These are phyloP conservation scores for Dioszegia crocea DNA, from an alignment of 768 basidiomycete genomes.

Conservation along the genomic window DNA sequence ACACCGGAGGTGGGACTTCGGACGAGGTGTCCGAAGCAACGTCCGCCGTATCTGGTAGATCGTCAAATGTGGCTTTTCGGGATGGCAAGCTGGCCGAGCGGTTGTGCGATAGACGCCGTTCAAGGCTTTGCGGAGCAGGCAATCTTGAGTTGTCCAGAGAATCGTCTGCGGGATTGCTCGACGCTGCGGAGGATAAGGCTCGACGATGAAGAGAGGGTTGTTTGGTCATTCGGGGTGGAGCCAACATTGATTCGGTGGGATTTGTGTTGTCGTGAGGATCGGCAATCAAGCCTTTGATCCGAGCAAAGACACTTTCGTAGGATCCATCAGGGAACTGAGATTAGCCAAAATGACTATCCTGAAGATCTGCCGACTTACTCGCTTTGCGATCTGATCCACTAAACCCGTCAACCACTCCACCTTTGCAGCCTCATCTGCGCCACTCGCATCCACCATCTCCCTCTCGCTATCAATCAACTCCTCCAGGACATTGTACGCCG, in stretches of 20 bases:
- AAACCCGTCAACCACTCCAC: slow-evolving; percentile 19
- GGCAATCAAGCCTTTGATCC: slow-evolving; percentile 14
- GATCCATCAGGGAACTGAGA: slow-evolving; percentile 43
- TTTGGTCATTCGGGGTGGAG: slow-evolving; percentile 2
- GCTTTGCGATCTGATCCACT: slow-evolving; percentile 33
- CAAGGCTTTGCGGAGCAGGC: slow-evolving; percentile 4
- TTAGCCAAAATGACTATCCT: background rate
- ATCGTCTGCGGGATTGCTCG: slow-evolving; percentile 1
- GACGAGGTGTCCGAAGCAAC: slow-evolving; percentile 10
- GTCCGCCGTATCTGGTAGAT: background rate
- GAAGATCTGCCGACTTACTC: slow-evolving; percentile 24
- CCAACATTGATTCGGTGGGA: background rate
- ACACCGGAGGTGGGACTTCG: background rate
- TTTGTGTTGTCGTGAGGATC: background rate
- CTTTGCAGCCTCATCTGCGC: slow-evolving; percentile 13
- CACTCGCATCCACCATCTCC: slow-evolving; percentile 29
- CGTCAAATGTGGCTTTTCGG: slow-evolving; percentile 19
- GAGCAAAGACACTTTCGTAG: slow-evolving; percentile 28
- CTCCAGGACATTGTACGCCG: slow-evolving; percentile 29
- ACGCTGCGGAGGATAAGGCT: slow-evolving; percentile 18
- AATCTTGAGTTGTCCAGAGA: slow-evolving; percentile 2
- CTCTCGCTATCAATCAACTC: slow-evolving; percentile 41
- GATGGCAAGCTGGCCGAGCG: slow-evolving; percentile 36
- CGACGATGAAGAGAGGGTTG: slow-evolving; percentile 28
- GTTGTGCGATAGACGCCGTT: slow-evolving; percentile 12